Evolutionary conservation across 345 rosid species (phyloP).

Genomic region (Cardamine occulta): DNA sequence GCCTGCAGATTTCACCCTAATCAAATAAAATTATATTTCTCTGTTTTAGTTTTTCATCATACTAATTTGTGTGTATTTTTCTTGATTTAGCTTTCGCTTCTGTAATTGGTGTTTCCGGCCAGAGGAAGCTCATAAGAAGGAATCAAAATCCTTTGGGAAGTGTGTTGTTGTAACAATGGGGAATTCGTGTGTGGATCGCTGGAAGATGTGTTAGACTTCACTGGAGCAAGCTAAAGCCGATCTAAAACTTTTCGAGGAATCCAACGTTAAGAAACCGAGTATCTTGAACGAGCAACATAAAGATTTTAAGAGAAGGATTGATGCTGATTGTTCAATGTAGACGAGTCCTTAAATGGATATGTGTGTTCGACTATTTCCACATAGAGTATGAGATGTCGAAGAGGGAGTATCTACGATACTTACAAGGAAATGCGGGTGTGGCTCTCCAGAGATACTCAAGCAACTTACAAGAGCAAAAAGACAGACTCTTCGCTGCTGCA

Average conservation of each 20-base stretch:
- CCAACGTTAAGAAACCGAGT: background rate
- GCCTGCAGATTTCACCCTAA: conserved; percentile 1
- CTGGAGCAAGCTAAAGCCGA: background rate
- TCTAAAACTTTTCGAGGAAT: background rate
- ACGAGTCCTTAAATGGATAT: conserved; percentile 18
- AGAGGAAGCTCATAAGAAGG: background rate
- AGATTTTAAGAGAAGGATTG: background rate
- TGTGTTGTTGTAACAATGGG: background rate
- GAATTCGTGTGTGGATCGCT: background rate
- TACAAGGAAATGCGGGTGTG: conserved; percentile 9
- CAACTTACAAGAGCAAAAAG: background rate
- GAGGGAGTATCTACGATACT: conserved; percentile 16
- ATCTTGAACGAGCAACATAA: background rate
- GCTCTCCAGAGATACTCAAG: background rate
- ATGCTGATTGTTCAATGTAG: conserved; percentile 18
- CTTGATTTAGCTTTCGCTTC: background rate
- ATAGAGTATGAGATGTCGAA: conserved; percentile 14
- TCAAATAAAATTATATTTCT: background rate
- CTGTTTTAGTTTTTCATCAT: background rate
- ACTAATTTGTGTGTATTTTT: conserved; percentile 19
- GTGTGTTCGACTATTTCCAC: conserved; percentile 12
- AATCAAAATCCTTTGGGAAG: background rate
- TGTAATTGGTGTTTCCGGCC: background rate
- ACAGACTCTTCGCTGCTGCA: background rate
- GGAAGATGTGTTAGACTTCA: background rate